These are phyloP conservation scores for Leccinum proliferum DNA, from an alignment of 1,284 basidiomycete species.

Conservation along the genomic window DNA sequence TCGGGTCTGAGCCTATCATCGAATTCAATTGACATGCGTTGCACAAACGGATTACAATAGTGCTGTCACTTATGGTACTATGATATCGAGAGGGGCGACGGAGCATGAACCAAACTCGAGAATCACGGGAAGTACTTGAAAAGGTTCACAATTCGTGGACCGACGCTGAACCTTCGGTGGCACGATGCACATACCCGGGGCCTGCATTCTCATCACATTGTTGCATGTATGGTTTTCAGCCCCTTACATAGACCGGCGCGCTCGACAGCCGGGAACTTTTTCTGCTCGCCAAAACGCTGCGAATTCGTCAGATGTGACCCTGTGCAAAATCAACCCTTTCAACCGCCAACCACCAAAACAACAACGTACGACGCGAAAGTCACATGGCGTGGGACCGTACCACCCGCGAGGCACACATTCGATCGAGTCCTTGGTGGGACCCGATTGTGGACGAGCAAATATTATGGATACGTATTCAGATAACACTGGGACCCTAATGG, in stretches of 20 bases:
- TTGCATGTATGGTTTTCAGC: neutral
- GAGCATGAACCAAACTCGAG: neutral
- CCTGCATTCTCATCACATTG: neutral
- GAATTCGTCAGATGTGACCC: neutral
- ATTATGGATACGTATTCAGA: neutral
- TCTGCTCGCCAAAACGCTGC: neutral
- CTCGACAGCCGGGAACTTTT: neutral
- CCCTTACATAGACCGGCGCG: neutral
- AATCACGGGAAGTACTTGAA: neutral
- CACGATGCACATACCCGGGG: neutral
- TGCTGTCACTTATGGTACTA: neutral
- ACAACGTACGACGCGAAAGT: neutral
- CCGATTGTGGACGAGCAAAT: neutral
- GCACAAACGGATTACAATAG: neutral
- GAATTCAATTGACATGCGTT: neutral
- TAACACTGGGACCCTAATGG: neutral
- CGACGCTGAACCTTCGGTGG: neutral
- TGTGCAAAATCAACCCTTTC: neutral
- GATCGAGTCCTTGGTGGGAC: neutral
- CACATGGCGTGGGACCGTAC: constrained; percentile 4
- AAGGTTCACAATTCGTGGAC: neutral
- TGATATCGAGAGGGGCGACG: neutral
- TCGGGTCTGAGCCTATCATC: neutral
- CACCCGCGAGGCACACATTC: neutral
- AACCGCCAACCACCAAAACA: neutral